These are phyloP conservation scores for Naganishia friedmannii DNA, from an alignment of 768 basidiomycete species.

Conservation along the genomic window DNA sequence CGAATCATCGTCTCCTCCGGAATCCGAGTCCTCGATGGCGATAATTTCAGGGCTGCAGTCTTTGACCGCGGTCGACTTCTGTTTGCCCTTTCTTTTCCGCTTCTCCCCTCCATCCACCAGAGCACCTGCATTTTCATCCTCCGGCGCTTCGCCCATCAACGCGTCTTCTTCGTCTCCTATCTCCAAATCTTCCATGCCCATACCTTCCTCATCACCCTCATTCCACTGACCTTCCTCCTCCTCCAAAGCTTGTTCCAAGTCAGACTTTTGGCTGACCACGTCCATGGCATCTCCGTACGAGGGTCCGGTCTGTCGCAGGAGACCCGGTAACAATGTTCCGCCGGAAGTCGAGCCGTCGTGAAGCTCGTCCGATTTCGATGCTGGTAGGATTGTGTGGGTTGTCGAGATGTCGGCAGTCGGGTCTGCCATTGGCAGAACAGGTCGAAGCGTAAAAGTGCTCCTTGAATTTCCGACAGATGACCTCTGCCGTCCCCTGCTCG, in stretches of 20 bases:
- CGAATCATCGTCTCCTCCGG: not conserved
- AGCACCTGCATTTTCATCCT: slow-evolving; percentile 39
- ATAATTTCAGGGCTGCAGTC: not conserved
- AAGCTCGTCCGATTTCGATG: no score
- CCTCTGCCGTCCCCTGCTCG: slow-evolving; percentile 27
- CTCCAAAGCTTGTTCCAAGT: slow-evolving; percentile 30
- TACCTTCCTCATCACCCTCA: slow-evolving; percentile 69
- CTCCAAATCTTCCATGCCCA: slow-evolving; percentile 50
- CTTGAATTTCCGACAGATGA: no score
- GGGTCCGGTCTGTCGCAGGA: not conserved
- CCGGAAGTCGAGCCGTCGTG: no score
- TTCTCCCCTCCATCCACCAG: slow-evolving; percentile 10
- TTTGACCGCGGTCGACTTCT: slow-evolving; percentile 39
- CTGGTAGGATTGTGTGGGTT: no score
- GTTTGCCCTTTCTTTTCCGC: slow-evolving; percentile 35
- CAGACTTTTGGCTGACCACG: not conserved
- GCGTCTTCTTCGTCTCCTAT: slow-evolving; percentile 37
- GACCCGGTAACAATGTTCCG: no score
- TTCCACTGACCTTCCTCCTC: slow-evolving; percentile 63
- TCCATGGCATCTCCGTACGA: slow-evolving; percentile 10
- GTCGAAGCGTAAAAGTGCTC: no score
- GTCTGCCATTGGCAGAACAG: no score
- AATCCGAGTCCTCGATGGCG: slow-evolving; percentile 13
- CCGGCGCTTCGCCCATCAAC: slow-evolving; percentile 47
- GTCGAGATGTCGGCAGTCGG: no score